Percentiles rank a stretch among this genome's conserved stretches.
Conservation (phyloP, 2,329 filamentous ascomycete species). For the Cercospora brassicicola region DNA sequence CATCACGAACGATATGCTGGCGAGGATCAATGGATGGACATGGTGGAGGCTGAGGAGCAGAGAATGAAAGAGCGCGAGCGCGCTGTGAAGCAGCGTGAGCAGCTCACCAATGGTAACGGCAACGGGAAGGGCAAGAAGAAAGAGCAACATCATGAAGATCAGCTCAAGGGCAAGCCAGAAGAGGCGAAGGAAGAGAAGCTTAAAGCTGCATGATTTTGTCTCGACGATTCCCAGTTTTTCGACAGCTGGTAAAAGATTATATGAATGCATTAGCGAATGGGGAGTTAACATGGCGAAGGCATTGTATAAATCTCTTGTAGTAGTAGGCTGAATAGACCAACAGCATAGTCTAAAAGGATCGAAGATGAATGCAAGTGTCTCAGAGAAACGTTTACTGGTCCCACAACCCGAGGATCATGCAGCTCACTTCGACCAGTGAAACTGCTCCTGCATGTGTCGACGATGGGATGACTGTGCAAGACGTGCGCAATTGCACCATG, state of each 20-base stretch:
- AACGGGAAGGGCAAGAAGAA: slow-evolving; percentile 21
- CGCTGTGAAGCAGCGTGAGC: slow-evolving; percentile 36
- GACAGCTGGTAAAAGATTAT: background rate
- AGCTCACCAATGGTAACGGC: slow-evolving; percentile 21
- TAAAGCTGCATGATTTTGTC: slow-evolving; percentile 21
- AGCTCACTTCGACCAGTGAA: background rate
- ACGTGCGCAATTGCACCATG: background rate
- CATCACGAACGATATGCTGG: slow-evolving; percentile 85
- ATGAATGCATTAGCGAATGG: background rate
- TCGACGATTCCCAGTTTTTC: background rate
- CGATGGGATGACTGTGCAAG: background rate
- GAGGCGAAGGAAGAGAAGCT: slow-evolving; percentile 28
- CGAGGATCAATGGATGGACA: slow-evolving; percentile 92
- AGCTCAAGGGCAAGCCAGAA: slow-evolving; percentile 28
- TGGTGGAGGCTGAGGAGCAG: slow-evolving; percentile 78
- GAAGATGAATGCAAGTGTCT: background rate
- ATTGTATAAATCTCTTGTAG: background rate
- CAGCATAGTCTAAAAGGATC: background rate
- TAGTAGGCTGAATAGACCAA: background rate
- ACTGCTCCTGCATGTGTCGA: background rate
- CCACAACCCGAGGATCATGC: background rate
- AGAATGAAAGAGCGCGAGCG: slow-evolving; percentile 54
- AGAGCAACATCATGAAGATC: slow-evolving; percentile 15
- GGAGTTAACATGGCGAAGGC: background rate
- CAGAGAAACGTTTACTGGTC: background rate